Base-by-base conservation (phyloP, 352 stramenopile species). In the Globisporangium cystogenes region DNA sequence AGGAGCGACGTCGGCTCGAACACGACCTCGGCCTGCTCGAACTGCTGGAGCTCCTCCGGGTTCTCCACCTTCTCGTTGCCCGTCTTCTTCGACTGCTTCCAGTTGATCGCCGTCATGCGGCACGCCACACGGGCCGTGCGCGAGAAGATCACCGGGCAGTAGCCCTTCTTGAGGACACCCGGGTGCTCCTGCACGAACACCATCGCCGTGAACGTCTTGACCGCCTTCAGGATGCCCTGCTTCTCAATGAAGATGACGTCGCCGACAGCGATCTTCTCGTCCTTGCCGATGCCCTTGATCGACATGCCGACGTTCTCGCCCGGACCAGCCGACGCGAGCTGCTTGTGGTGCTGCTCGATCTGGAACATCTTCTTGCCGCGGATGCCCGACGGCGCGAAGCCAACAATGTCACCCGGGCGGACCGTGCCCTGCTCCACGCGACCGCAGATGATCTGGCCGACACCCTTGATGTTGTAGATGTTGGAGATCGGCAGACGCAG, bases 21-120 rank as follows among this genome's bases (percentile, higher is more conserved):
- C 33, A 86, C 77, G 41, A 93, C 75, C 55, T 88, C 75, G 51
- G 79, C 79, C 60, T 76, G 74, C 63, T 90, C 79, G 63, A 81
- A 88, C 61, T 93, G 75, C 40, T 69, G 78, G 45, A 93, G 74
- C 51, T 87, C 67, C 50, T 78, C 67, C 18, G 79, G 77, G 64
- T 85, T 84, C 37, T 93, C 79, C 7, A 88, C 74, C 76, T 87
- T 88, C 49, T 72, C 51, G 64, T 78, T 76, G 64, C 79, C 79
- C 35, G 79, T 93, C 79, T 90, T 90, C 78, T 90, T 88, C 49
- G 69, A 79, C 68, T 78, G 69, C 82, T 93, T 93, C 76, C 76
- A 90, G 45, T 88, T 71, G 59, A 86, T 93, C 56, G 76, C 78
- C 50, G 69, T 80, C 76, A 92, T 89, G 67, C 85, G 81, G 65